Conservation (phyloP, 805 yeast species). For the Saccharomycopsis synnaedendra region DNA sequence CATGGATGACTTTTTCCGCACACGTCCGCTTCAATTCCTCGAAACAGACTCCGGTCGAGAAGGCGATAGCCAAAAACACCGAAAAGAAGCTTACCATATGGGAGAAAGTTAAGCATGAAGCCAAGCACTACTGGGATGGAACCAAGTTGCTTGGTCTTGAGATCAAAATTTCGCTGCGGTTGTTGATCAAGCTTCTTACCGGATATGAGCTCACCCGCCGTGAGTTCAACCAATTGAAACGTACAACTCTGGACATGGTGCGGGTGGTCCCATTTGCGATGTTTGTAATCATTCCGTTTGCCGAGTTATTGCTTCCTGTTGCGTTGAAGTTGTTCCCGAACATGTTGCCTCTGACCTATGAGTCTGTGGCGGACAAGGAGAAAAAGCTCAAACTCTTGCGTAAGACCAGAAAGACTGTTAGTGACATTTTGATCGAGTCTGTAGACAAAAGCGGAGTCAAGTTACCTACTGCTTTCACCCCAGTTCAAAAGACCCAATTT, state of each 20-base stretch:
- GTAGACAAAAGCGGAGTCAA: constrained; percentile 60
- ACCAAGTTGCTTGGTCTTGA: constrained; percentile 90
- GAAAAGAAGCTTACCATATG: neutral
- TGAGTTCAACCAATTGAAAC: constrained; percentile 75
- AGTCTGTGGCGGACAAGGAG: constrained; percentile 48
- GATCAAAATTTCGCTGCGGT: constrained; percentile 70
- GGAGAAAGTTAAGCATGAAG: constrained; percentile 82
- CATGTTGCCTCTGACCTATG: constrained; percentile 86
- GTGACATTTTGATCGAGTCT: constrained; percentile 52
- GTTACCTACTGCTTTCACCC: constrained; percentile 47
- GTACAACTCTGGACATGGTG: constrained; percentile 78
- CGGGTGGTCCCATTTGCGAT: constrained; percentile 89
- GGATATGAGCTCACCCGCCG: constrained; percentile 90
- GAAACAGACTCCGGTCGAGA: neutral
- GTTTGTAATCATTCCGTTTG: constrained; percentile 86
- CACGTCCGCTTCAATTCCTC: constrained; percentile 3
- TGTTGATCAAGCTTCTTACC: constrained; percentile 69
- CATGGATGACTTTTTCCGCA: neutral
- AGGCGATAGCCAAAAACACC: constrained; percentile 1
- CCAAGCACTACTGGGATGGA: constrained; percentile 90
- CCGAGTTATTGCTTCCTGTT: constrained; percentile 80
- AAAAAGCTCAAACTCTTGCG: constrained; percentile 45
- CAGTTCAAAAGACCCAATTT: constrained; percentile 66
- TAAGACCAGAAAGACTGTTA: constrained; percentile 52
- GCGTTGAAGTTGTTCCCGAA: constrained; percentile 92